phyloP scores from a whole-genome alignment of 1,284 basidiomycete genomes.

The Vanrija sp. region DNA sequence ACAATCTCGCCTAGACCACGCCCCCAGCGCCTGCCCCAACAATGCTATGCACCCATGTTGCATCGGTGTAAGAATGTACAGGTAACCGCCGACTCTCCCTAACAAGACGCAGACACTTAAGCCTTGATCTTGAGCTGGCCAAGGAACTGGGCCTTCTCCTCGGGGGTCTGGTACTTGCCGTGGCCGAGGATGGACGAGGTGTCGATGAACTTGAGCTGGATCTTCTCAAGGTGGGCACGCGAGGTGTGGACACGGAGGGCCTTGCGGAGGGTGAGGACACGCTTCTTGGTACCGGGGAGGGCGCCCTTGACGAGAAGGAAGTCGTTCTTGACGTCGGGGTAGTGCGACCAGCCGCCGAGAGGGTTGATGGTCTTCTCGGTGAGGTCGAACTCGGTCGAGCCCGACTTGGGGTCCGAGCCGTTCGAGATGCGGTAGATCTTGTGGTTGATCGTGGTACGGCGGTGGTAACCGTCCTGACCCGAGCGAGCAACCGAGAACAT shows the following conservation, averaged over 20 bases:
- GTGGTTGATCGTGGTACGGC: conserved; percentile 87
- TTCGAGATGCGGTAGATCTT: conserved; percentile 88
- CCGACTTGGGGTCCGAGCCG: conserved; percentile 75
- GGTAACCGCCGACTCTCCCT: background rate
- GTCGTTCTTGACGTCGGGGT: conserved; percentile 98
- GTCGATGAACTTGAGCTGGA: conserved; percentile 64
- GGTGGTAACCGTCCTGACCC: conserved; percentile 99
- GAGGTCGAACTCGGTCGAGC: conserved; percentile 88
- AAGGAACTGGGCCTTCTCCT: conserved; percentile 92
- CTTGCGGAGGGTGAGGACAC: conserved; percentile 58
- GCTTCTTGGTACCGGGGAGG: conserved; percentile 94
- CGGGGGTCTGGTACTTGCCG: conserved; percentile 74
- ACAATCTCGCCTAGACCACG: too few species aligned
- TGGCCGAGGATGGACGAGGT: conserved; percentile 57
- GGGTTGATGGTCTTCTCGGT: conserved; percentile 96
- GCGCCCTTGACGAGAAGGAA: conserved; percentile 94
- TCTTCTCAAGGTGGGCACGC: conserved; percentile 70
- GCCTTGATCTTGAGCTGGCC: conserved; percentile 58
- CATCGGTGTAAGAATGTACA: too few species aligned
- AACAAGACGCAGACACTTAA: conserved; percentile 9
- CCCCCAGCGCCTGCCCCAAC: too few species aligned
- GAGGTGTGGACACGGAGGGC: conserved; percentile 40
- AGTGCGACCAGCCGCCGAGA: conserved; percentile 96
- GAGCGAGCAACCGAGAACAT: conserved; percentile 99
- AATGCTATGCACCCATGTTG: too few species aligned